A percentile compares a stretch with the other conserved stretches of the same genome.
phyloP scores from a whole-genome alignment of 768 basidiomycete genomes.

The Kwoniella sp. region DNA sequence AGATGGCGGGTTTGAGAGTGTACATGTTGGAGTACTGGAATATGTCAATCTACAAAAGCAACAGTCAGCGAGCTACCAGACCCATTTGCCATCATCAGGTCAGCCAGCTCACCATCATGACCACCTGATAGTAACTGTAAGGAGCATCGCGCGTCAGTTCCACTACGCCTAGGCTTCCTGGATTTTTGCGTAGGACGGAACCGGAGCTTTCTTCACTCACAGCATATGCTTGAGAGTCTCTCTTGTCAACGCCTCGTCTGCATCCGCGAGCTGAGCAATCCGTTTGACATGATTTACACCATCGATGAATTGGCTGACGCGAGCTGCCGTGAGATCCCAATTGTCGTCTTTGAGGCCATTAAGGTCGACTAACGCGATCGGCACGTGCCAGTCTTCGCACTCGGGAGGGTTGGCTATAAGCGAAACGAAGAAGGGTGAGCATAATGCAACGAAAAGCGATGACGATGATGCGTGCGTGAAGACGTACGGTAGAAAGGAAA shows the following conservation, averaged over 20 bases:
- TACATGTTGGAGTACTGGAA: conserved; percentile 99
- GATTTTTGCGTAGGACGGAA: neutral
- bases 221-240: conserved; percentile 88
- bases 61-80: too few species aligned
- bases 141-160: neutral
- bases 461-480: neutral
- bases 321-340: conserved; percentile 91
- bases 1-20: conserved; percentile 79
- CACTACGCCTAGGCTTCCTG: neutral
- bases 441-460: neutral
- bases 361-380: conserved; percentile 82
- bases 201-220: conserved; percentile 60
- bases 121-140: conserved; percentile 78
- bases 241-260: conserved; percentile 77
- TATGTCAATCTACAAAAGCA: conserved; percentile 69
- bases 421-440: neutral
- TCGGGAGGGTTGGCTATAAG: conserved; percentile 72
- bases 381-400: conserved; percentile 94
- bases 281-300: conserved; percentile 88
- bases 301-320: conserved; percentile 81
- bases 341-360: conserved; percentile 79
- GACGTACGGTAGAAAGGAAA: conserved; percentile 80
- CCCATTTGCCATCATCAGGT: neutral
- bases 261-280: conserved; percentile 89
- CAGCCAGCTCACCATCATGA: conserved; percentile 66